Evolutionary conservation across 169 alveolate genomes (phyloP).

Genomic region (Cryptosporidium ryanae): DNA sequence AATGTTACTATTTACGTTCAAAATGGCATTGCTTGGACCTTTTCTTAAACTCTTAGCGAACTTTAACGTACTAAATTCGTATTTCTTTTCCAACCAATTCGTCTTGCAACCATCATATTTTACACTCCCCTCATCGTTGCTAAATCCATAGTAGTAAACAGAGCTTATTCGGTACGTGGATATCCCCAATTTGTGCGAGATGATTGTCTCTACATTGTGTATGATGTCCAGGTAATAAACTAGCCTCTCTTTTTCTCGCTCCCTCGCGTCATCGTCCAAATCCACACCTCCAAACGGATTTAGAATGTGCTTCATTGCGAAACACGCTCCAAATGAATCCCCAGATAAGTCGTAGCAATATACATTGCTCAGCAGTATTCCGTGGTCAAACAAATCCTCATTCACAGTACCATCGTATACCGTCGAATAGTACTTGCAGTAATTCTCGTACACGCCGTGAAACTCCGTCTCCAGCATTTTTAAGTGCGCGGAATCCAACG

Average conservation of each 20-base stretch:
- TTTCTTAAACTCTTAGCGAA: constrained; percentile 24
- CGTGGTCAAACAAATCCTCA: constrained; percentile 21
- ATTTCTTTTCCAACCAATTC: constrained; percentile 58
- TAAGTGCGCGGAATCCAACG: constrained; percentile 31
- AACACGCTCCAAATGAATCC: constrained; percentile 71
- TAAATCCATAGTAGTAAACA: constrained; percentile 55
- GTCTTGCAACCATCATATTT: constrained; percentile 61
- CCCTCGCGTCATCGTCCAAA: neutral
- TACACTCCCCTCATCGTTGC: neutral
- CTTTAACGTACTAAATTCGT: constrained; percentile 33
- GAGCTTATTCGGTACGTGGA: constrained; percentile 48
- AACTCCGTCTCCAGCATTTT: constrained; percentile 35
- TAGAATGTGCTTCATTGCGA: constrained; percentile 52
- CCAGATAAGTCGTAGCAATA: constrained; percentile 67
- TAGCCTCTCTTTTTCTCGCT: neutral
- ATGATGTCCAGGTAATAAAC: constrained; percentile 42
- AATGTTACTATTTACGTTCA: constrained; percentile 4
- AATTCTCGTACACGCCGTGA: constrained; percentile 33
- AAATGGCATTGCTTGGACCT: neutral
- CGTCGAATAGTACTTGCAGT: constrained; percentile 36
- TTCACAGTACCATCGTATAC: constrained; percentile 1
- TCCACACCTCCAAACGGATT: constrained; percentile 8
- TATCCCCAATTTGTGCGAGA: constrained; percentile 49
- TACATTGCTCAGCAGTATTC: constrained; percentile 57
- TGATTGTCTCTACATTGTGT: constrained; percentile 67